Evolutionary conservation across 2,329 filamentous ascomycete species (phyloP).

Genomic region (Paracorniculantispora psalliotae): DNA sequence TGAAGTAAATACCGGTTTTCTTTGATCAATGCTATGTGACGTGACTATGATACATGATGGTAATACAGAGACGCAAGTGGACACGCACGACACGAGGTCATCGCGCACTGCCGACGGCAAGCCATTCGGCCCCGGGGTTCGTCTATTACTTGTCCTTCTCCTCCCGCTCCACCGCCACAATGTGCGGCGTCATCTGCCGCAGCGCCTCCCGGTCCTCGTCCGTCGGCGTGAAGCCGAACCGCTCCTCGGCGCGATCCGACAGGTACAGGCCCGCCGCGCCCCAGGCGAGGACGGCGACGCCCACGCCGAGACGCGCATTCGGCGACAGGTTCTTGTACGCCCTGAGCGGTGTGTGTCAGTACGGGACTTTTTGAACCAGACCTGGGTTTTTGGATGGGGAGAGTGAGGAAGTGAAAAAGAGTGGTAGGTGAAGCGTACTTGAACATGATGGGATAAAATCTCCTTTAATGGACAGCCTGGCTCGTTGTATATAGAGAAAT

Average conservation of each 20-base stretch:
- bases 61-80: too few species aligned
- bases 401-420: too few species aligned
- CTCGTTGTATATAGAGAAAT: too few species aligned
- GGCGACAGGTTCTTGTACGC: constrained; percentile 68
- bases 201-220: constrained; percentile 68
- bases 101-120: too few species aligned
- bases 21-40: too few species aligned
- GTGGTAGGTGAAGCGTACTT: neutral
- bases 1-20: too few species aligned
- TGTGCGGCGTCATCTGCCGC: constrained; percentile 54
- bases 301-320: constrained; percentile 66
- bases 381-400: neutral
- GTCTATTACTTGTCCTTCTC: neutral
- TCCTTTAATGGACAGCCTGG: neutral
- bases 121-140: too few species aligned
- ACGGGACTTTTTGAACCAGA: neutral
- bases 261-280: constrained; percentile 68
- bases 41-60: too few species aligned
- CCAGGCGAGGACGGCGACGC: constrained; percentile 71
- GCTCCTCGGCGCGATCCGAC: constrained; percentile 67
- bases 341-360: constrained; percentile 33
- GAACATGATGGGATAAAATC: constrained; percentile 12
- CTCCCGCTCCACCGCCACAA: constrained; percentile 52
- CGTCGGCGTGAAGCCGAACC: constrained; percentile 65
- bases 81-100: too few species aligned